A percentile compares a stretch with the other conserved stretches of the same genome.
These are phyloP conservation scores for Aspergillus clavatus DNA, from an alignment of 2,329 filamentous ascomycete genomes.

Conservation along the genomic window DNA sequence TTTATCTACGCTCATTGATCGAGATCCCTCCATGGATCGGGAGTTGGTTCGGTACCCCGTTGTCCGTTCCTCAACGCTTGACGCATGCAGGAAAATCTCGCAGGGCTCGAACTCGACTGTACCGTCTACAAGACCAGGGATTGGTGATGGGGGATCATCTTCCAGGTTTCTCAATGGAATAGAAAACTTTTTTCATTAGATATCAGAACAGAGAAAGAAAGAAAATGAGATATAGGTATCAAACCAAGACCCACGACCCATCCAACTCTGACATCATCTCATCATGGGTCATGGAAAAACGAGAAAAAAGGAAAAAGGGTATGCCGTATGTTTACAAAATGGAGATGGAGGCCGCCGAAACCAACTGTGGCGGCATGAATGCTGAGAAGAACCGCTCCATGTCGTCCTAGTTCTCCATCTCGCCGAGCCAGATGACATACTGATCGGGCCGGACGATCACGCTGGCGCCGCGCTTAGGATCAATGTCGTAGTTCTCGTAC, in stretches of 20 bases:
- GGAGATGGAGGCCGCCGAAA: no score
- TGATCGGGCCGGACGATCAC: constrained; percentile 56
- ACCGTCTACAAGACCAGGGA: no score
- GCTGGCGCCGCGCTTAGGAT: constrained; percentile 39
- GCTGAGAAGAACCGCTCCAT: constrained; percentile 13
- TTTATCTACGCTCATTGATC: neutral
- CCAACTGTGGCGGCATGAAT: constrained; percentile 18
- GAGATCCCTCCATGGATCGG: neutral
- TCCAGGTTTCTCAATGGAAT: neutral
- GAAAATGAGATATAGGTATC: neutral
- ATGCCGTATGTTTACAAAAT: no score
- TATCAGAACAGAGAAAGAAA: no score
- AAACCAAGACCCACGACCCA: neutral
- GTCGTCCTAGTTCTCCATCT: constrained; percentile 15
- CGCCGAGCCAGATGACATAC: constrained; percentile 36
- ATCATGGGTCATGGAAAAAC: no score
- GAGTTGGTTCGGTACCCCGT: neutral
- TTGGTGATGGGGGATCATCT: no score
- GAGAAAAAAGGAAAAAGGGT: no score
- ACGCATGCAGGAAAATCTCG: neutral
- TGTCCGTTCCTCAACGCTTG: neutral
- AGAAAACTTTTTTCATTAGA: no score
- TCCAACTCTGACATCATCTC: no score
- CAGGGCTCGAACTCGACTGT: neutral
- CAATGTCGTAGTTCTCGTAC: constrained; percentile 52